Evolutionary conservation across 2,329 filamentous ascomycete species (phyloP), one percentile per base, ranked within the genome.

Genomic region (Dryadomyces quercivorus): DNA sequence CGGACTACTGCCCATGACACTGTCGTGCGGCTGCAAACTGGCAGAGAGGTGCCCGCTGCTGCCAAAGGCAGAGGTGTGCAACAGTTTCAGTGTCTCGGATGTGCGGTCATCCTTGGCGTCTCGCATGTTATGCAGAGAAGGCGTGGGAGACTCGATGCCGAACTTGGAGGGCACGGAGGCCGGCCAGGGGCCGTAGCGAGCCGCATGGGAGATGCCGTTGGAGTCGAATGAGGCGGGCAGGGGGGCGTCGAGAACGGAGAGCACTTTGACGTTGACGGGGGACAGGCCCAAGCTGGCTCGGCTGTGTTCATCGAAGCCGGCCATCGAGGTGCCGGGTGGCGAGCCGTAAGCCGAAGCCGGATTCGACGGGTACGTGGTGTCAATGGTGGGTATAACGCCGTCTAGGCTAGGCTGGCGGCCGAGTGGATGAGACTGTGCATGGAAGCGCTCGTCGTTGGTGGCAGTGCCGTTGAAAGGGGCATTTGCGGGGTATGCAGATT

Each of bases 201-300:
- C 91, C 58, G 89, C 90, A 66, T 92, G 88, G 12, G 91, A 96
- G 53, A 96, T 88, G 51, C 91, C 92, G 64, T 96, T 93, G 62
- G 90, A 95, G 69, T 97, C 93, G 67, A 97, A 96, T 0, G 92
- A 97, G 9, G 91, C 88, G 1, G 93, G 93, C 9, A 97, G 78
- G 16, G 89, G 90, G 2, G 90, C 93, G 70, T 97, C 92, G 59
- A 96, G 78, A 15, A 94, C 88, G n/a, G 88, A 93, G n/a, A 95
- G 68, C 2, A 78, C 80, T 61, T 81, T 84, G 53, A 81, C 81
- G 61, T 81, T 80, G 51, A 78, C 78, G 0, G 91, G 89, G 15
- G 91, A 95, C 52, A 93, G 78, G 22, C 86, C 86, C 43, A 91
- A 76, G n/a, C 86, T 82, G 36, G 78, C 73, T 38, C 80, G 72